Evolutionary conservation across 2,329 filamentous ascomycete genomes (phyloP), one percentile per base, ranked within the genome.

Genomic region (Fusarium sublunatum): DNA sequence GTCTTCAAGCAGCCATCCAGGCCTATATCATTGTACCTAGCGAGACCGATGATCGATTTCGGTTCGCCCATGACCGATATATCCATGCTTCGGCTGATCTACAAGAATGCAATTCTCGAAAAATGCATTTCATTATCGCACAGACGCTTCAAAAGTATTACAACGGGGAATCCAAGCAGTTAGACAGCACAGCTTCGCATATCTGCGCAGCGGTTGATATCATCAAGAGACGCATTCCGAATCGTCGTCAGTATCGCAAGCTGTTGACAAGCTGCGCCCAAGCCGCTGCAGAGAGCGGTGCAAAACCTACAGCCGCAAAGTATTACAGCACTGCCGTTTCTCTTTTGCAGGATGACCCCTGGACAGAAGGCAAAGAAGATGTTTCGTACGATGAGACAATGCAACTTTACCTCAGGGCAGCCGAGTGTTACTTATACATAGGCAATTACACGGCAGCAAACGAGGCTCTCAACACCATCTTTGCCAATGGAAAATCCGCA

Each of bases 41-140:
- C 19, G 91, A 95, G 61, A 88, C 88, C 2, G 94, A 97, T 70
- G 92, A 97, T 74, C 85, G 88, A 36, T 97, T 97, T 75, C 87
- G 88, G 31, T 97, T 97, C 74, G 88, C 89, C 31, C 93, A 97
- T 74, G 93, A 97, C 74, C 87, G 93, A 48, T 96, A 96, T 70
- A 84, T 93, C 46, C 88, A 91, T 72, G 92, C 91, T 13, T 88
- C 92, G 6, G 81, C 85, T 12, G 83, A 86, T 6, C 79, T 97
- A 47, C 86, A 85, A 61, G 88, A 93, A 72, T 88, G 86, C 70
- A 87, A 90, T 52, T 79, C 85, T 22, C 81, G 85, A 19, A 90
- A 91, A 68, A 97, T 97, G 93, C 93, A 97, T 75, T 97, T 93
- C 69, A 87, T 93, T 41, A 92, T 97, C 69, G 90, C 91, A 0